Conservation (phyloP, 129 eudicot species). For the Artemisia tridentata region DNA sequence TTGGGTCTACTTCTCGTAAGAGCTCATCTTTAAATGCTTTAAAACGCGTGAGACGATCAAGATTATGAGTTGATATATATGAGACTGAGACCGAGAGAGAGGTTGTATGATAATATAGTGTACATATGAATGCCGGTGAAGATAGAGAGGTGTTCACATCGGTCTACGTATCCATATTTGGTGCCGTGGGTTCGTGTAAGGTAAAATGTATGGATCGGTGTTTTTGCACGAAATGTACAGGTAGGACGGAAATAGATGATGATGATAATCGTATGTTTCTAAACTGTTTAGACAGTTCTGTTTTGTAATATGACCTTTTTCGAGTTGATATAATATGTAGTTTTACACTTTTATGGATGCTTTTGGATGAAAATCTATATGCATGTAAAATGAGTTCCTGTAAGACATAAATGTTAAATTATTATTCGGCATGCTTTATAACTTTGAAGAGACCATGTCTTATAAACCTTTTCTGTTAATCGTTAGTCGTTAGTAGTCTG, state of each 20-base stretch:
- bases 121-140: slow-evolving; percentile 7
- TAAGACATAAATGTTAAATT: too few species aligned
- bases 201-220: slow-evolving; percentile 9
- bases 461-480: too few species aligned
- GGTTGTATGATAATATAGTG: slow-evolving; percentile 9
- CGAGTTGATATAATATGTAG: slow-evolving; percentile 4
- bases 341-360: background rate
- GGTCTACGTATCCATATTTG: background rate
- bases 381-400: background rate
- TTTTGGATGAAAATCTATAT: background rate
- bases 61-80: slow-evolving; percentile 45
- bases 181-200: background rate
- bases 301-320: slow-evolving; percentile 8
- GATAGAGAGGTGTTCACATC: slow-evolving; percentile 7
- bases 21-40: slow-evolving; percentile 43
- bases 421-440: too few species aligned
- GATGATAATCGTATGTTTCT: background rate
- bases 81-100: background rate
- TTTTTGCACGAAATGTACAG: slow-evolving; percentile 35
- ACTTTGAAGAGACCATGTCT: too few species aligned
- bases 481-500: too few species aligned
- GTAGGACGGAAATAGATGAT: slow-evolving; percentile 10
- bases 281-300: slow-evolving; percentile 9
- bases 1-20: slow-evolving; percentile 50
- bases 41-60: slow-evolving; percentile 62